Conservation (phyloP, 768 basidiomycete genomes). For the Naganishia antarctica region DNA sequence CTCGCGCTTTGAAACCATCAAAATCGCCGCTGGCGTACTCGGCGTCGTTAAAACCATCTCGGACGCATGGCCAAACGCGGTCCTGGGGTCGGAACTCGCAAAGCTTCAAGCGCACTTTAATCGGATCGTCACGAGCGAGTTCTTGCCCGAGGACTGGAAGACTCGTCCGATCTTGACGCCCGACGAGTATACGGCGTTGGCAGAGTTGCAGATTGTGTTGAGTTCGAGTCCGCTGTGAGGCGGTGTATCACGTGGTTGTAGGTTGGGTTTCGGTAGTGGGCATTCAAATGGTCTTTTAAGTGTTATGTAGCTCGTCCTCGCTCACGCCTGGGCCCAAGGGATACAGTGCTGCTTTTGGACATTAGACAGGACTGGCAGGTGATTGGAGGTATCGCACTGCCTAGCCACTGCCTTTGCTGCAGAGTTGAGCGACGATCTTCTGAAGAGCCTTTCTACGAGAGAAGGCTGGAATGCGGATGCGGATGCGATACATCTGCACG, state of each 20-base stretch:
- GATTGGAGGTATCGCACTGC: no score
- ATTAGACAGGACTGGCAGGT: no score
- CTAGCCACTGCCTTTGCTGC: no score
- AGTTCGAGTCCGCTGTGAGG: neutral
- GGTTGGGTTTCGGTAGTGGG: no score
- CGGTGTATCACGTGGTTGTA: neutral
- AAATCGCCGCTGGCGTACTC: constrained; percentile 12
- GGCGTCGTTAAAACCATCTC: constrained; percentile 12
- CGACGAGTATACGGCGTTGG: constrained; percentile 7
- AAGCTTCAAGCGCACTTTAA: neutral
- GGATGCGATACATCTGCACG: no score
- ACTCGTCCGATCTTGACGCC: constrained; percentile 16
- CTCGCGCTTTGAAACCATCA: constrained; percentile 15
- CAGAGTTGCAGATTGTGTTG: neutral
- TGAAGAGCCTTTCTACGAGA: no score
- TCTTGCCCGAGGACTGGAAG: constrained; percentile 1
- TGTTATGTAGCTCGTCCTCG: no score
- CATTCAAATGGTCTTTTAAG: no score
- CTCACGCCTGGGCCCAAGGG: no score
- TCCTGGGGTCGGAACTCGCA: neutral
- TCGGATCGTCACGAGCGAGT: neutral
- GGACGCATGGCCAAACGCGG: constrained; percentile 20
- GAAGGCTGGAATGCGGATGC: no score
- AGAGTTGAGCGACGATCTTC: no score
- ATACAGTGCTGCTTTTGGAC: no score